phyloP scores from a whole-genome alignment of 108 stramenopile genomes.

The Aurantiochytrium sp. region DNA sequence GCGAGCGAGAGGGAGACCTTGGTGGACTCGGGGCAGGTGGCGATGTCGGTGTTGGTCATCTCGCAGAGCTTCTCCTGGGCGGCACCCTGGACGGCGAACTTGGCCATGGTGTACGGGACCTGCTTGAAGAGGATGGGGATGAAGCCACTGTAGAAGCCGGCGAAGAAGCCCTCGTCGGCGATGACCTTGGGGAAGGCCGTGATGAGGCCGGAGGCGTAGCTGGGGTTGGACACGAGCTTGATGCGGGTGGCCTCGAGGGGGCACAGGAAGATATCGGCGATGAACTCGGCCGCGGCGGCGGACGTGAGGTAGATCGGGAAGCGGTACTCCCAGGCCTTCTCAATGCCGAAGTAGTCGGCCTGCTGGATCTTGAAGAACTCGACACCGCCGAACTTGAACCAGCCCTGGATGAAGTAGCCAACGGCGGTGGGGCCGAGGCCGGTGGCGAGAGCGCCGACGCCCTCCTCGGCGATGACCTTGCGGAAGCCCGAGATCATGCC shows the following conservation, averaged over 20 bases:
- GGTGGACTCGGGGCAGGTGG: slow-evolving; percentile 52
- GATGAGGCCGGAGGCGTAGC: slow-evolving; percentile 73
- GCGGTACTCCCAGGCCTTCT: slow-evolving; percentile 91
- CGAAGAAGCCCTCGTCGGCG: slow-evolving; percentile 59
- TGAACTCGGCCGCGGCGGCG: slow-evolving; percentile 84
- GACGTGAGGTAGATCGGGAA: slow-evolving; percentile 83
- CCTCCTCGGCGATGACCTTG: slow-evolving; percentile 73
- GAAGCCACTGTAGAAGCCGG: slow-evolving; percentile 93
- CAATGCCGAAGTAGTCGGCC: slow-evolving; percentile 71
- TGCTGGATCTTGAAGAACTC: slow-evolving; percentile 93
- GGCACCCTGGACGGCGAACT: slow-evolving; percentile 92
- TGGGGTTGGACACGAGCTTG: slow-evolving; percentile 88
- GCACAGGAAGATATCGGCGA: slow-evolving; percentile 96
- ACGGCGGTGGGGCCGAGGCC: slow-evolving; percentile 90
- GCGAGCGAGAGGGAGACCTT: slow-evolving; percentile 76
- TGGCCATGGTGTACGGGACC: slow-evolving; percentile 98
- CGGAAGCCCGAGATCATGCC: slow-evolving; percentile 72
- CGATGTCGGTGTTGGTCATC: slow-evolving; percentile 71
- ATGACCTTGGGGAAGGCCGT: slow-evolving; percentile 84
- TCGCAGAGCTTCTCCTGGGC: slow-evolving; percentile 84
- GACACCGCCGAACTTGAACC: slow-evolving; percentile 99
- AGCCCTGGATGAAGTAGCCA: slow-evolving; percentile 96
- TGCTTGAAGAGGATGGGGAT: slow-evolving; percentile 93
- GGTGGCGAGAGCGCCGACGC: slow-evolving; percentile 86
- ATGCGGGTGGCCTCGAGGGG: slow-evolving; percentile 97